Percentiles rank a stretch among this genome's conserved stretches.
phyloP scores from a whole-genome alignment of 768 basidiomycete species.

The Fomitopsis pulvina region DNA sequence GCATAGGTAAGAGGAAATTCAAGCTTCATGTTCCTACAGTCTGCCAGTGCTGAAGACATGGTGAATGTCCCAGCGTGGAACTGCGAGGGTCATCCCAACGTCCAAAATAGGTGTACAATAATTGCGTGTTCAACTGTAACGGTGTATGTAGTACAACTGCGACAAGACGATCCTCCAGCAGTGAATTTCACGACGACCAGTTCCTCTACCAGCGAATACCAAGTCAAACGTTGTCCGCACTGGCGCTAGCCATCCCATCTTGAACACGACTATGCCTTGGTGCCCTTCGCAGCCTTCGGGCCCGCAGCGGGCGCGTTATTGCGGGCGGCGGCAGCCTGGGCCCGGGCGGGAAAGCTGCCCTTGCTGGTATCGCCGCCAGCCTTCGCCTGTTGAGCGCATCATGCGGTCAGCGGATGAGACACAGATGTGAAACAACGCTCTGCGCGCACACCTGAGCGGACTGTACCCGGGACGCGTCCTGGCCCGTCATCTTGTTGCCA shows the following conservation, averaged over 20 bases:
- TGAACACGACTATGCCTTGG: slow-evolving; percentile 5
- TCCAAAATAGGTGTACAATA: too few relatives aligned
- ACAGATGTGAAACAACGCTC: neutral
- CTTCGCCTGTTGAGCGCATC: slow-evolving; percentile 16
- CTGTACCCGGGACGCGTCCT: slow-evolving; percentile 21
- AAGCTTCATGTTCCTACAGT: too few relatives aligned
- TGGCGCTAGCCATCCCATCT: neutral
- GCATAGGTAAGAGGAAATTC: too few relatives aligned
- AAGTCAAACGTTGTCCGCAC: neutral
- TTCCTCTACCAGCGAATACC: neutral
- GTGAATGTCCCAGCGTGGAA: too few relatives aligned
- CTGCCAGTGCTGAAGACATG: too few relatives aligned
- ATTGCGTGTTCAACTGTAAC: too few relatives aligned
- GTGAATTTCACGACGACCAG: neutral
- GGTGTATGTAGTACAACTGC: too few relatives aligned
- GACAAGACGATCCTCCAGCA: neutral
- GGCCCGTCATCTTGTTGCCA: slow-evolving; percentile 15
- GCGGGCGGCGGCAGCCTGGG: slow-evolving; percentile 16
- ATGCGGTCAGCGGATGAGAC: neutral
- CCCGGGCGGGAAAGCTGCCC: slow-evolving; percentile 21
- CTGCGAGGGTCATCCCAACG: too few relatives aligned
- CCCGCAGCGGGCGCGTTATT: slow-evolving; percentile 14
- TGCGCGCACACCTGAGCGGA: slow-evolving; percentile 19
- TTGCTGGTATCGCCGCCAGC: slow-evolving; percentile 22
- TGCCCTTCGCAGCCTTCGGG: slow-evolving; percentile 14